Conservation (phyloP, 1,284 basidiomycete genomes). For the Cystobasidium slooffiae region DNA sequence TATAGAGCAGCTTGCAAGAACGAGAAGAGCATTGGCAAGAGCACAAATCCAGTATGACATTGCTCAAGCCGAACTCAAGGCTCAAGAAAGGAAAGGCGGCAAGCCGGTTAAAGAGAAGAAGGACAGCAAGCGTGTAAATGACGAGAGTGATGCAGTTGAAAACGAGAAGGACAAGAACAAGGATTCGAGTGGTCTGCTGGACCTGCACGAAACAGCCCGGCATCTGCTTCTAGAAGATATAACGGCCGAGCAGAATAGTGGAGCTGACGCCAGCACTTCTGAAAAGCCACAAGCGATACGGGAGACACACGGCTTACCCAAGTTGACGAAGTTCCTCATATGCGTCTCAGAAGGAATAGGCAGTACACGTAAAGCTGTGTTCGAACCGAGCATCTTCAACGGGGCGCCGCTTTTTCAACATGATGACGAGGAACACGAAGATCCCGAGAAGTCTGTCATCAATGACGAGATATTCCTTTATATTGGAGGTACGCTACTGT, state of each 20-base stretch:
- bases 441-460: conserved; percentile 7
- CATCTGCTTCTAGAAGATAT: conserved; percentile 21
- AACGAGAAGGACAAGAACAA: neutral
- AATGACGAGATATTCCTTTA: conserved; percentile 18
- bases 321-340: conserved; percentile 28
- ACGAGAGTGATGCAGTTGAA: neutral
- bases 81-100: neutral
- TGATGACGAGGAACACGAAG: conserved; percentile 22
- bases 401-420: conserved; percentile 22
- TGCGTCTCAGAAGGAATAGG: conserved; percentile 26
- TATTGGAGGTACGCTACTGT: conserved; percentile 10
- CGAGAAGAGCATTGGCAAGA: neutral
- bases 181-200: neutral
- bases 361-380: conserved; percentile 7
- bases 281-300: neutral
- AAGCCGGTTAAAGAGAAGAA: neutral
- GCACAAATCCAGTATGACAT: conserved; percentile 5
- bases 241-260: neutral
- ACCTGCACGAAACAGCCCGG: conserved; percentile 15
- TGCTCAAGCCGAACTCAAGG: conserved; percentile 4
- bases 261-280: neutral
- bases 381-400: conserved; percentile 3
- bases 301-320: neutral
- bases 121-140: neutral
- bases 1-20: neutral